phyloP scores from a whole-genome alignment of 192 early-diverging fungal species.

The Mortierella alpina region DNA sequence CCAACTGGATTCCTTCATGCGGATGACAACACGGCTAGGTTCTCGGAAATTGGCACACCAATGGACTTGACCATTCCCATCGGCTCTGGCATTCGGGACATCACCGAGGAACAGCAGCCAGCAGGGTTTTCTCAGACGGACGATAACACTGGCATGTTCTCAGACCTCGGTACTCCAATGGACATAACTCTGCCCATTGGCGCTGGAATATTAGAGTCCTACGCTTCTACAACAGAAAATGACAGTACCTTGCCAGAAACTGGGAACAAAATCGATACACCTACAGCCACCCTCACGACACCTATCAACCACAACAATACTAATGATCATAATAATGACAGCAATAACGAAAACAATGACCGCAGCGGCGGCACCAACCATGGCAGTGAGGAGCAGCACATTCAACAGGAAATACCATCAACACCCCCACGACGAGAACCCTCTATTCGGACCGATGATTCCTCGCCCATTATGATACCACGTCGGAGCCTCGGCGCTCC shows the following conservation, averaged over 20 bases:
- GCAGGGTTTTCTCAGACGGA: constrained; percentile 16
- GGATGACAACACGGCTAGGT: constrained; percentile 28
- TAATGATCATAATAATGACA: constrained; percentile 2
- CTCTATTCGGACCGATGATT: not conserved
- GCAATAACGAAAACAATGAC: not conserved
- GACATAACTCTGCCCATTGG: constrained; percentile 39
- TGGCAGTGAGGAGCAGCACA: not conserved
- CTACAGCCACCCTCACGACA: not conserved
- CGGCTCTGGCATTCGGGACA: constrained; percentile 17
- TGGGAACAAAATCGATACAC: not conserved
- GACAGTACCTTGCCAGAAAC: not conserved
- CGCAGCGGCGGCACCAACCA: not conserved
- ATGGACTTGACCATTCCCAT: constrained; percentile 25
- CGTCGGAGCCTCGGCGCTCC: constrained; percentile 23
- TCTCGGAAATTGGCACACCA: constrained; percentile 20
- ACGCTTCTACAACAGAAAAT: not conserved
- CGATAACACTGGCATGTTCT: constrained; percentile 34
- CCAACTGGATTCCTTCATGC: constrained; percentile 23
- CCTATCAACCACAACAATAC: not conserved
- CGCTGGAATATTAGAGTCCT: constrained; percentile 19
- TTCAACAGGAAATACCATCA: not conserved
- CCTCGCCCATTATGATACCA: constrained; percentile 3
- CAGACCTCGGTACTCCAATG: constrained; percentile 31
- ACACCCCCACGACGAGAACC: constrained; percentile 25
- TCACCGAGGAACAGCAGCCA: constrained; percentile 32